These are phyloP conservation scores for Dendrobium officinale DNA, from an alignment of 106 monocot species.

Conservation along the genomic window DNA sequence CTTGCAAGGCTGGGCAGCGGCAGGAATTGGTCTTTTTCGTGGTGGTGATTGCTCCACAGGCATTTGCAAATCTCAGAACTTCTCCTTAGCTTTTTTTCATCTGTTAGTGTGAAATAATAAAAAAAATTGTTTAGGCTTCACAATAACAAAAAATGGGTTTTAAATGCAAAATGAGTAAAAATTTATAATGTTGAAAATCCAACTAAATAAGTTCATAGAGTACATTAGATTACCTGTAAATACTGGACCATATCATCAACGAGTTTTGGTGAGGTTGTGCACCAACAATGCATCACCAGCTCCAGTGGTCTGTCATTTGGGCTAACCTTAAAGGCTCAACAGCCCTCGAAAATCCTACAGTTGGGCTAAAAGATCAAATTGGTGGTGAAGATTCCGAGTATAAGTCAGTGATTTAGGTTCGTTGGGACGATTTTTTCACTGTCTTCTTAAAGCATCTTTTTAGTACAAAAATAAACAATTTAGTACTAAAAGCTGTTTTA, in stretches of 20 bases:
- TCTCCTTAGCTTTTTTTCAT: slow-evolving; percentile 70
- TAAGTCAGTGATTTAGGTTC: not conserved
- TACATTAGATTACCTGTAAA: slow-evolving; percentile 42
- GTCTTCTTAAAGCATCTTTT: too few species aligned
- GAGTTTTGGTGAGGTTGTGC: slow-evolving; percentile 47
- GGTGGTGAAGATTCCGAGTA: not conserved
- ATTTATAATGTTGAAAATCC: not conserved
- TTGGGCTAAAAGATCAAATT: not conserved
- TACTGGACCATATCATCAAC: slow-evolving; percentile 49
- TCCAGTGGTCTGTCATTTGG: slow-evolving; percentile 80
- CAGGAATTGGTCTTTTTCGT: slow-evolving; percentile 92
- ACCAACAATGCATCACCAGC: slow-evolving; percentile 93
- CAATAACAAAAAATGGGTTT: too few species aligned
- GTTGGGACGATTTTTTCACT: too few species aligned
- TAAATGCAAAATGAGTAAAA: too few species aligned
- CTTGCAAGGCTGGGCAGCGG: slow-evolving; percentile 54
- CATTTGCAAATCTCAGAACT: slow-evolving; percentile 56
- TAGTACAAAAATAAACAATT: too few species aligned
- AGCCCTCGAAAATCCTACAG: slow-evolving; percentile 75
- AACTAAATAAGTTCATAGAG: not conserved
- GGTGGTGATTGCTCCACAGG: slow-evolving; percentile 77
- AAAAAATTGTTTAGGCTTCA: too few species aligned
- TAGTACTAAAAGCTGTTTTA: too few species aligned
- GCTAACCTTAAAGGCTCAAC: slow-evolving; percentile 44
- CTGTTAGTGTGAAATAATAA: slow-evolving; percentile 16